Evolutionary conservation across 164 flowering plant species (phyloP), one percentile per base, ranked within the genome.

Genomic region (Dillenia turbinata): DNA sequence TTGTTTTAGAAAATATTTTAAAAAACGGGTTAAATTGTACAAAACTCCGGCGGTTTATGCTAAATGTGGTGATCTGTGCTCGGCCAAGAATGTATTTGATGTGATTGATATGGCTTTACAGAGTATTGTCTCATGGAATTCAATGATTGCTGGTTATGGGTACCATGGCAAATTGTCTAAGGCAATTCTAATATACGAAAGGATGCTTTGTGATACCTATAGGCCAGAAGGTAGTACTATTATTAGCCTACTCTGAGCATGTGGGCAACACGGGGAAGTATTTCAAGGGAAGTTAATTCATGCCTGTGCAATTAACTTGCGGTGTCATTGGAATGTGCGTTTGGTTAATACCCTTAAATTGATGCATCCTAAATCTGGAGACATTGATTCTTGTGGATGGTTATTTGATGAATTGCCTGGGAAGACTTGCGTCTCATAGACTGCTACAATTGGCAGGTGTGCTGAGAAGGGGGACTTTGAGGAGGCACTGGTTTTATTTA

Each of bases 101-200:
- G 80, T 62, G 53, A 80, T 85, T 54, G 63, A 66, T 26, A 19
- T 9, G 44, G 68, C 14, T 61, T 56, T 57, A 13, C 75, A 73
- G 69, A 75, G 75, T 26, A 75, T 78, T 8, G 73, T 87, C 17
- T 83, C 88, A 2, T 87, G 93, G 93, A 87, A 85, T 73, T 73
- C 83, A 9, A 44, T 82, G 73, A 76, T 87, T 44, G 71, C 77
- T 19, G 90, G 78, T 15, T 82, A 44, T 62, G 72, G 81, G 9
- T 49, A 62, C 47, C 51, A 16, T 46, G 76, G 55, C 26, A 66
- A 64, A 15, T 58, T 47, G 55, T 2, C 15, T 26, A 75, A 71
- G 55, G 76, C 77, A 8, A 12, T 84, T 17, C 15, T 26, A 16
- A 51, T 66, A 11, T 87, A 78, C 59, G 47, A 24, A 43, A 6